Evolutionary conservation across 192 early-diverging fungal species (phyloP).

Genomic region (Coemansia sp.): DNA sequence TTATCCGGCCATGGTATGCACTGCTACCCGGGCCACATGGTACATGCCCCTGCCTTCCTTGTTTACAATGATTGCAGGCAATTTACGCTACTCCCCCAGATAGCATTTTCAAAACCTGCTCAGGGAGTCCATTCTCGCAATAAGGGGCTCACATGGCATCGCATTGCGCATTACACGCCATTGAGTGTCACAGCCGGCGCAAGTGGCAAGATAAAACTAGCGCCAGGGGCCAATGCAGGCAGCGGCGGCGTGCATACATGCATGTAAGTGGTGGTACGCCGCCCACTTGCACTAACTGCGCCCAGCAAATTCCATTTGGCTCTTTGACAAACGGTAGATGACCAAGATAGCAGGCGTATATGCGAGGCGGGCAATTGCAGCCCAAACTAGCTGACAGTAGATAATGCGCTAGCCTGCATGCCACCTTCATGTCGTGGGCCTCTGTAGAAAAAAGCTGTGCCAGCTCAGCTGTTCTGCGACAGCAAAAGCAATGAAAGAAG

Average conservation of each 20-base stretch:
- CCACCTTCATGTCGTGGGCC: neutral
- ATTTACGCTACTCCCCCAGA: neutral
- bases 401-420: slow-evolving; percentile 6
- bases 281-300: neutral
- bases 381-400: neutral
- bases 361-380: neutral
- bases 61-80: slow-evolving; percentile 3
- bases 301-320: slow-evolving; percentile 1
- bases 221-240: slow-evolving; percentile 5
- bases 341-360: neutral
- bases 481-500: slow-evolving; percentile 2
- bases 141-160: slow-evolving; percentile 8
- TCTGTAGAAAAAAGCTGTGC: neutral
- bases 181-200: neutral
- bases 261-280: slow-evolving; percentile 1
- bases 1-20: slow-evolving; percentile 2
- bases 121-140: slow-evolving; percentile 7
- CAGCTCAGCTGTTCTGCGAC: neutral
- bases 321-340: neutral
- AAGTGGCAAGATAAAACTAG: neutral
- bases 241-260: slow-evolving; percentile 6
- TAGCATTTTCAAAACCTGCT: slow-evolving; percentile 6
- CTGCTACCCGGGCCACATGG: slow-evolving; percentile 8
- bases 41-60: neutral
- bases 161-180: slow-evolving; percentile 1